Evolutionary conservation across 2,329 filamentous ascomycete genomes (phyloP), one percentile per base, ranked within the genome.

Genomic region (Didymella pomorum): DNA sequence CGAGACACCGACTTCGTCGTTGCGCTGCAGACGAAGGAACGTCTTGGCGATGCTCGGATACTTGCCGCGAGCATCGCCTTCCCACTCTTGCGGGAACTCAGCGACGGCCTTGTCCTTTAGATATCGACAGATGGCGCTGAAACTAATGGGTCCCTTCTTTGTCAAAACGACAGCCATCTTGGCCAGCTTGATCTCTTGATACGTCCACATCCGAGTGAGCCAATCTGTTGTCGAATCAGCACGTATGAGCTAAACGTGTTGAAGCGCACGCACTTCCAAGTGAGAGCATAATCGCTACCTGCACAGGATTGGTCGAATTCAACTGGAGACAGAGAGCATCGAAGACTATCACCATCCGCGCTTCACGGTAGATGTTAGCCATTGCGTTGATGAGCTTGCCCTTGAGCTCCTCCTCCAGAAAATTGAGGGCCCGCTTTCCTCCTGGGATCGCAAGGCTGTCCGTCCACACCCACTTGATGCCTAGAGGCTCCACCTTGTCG

Each of bases 151-250:
- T 12, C 43, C 43, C 18, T 46, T 46, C 26, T 31, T 46, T 3
- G 26, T 46, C 41, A 44, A 10, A 26, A 46, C n/a, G 28, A 29
- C 43, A 31, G 43, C 41, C 41, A 46, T 46, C 9, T 29, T 29
- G 3, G 43, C 43, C 18, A 46, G 43, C 14, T 29, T 46, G 26
- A 46, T 31, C 18, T 29, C 43, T 21, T 46, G 43, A 6, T 46
- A 31, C 28, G 43, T 46, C 43, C 43, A 46, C 43, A 46, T 46
- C 28, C 28, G 28, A 26, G 43, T 46, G 25, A 46, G 35, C 35
- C 35, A 39, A 6, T 39, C 35, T 39, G 6, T 8, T 11, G n/a
- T 20, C 7, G 8, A 11, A 2, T 39, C 21, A 39, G 35, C 8
- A 11, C 7, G 8, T 2, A 39, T 20, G 35, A 37, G 20, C 8